Evolutionary conservation across 208 protist species (phyloP), one percentile per base, ranked within the genome.

Genomic region (Crithidia expoeki): DNA sequence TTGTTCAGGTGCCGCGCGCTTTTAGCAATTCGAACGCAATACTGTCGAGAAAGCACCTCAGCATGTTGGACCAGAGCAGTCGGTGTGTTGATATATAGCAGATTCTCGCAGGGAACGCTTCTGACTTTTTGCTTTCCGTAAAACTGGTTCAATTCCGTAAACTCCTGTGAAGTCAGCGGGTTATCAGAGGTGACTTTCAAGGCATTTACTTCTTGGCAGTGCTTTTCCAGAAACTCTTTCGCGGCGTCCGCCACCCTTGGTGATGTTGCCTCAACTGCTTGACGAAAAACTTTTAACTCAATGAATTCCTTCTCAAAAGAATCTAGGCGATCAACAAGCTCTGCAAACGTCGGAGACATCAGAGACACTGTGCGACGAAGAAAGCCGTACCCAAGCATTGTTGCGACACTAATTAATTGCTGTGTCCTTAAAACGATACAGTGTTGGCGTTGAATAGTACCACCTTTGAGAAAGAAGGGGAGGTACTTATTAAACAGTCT

Each of bases 221-320:
- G 77, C 34, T 82, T 60, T 44, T 80, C 76, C 4, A 81, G 50
- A 10, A 90, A 52, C 33, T 53, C 60, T 40, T 83, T 81, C 0
- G 82, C 84, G 12, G 79, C 77, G 1, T 72, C 58, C 0, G 84
- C 81, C 0, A 93, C 80, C 44, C 89, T 73, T 23, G 88, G 85
- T 6, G 83, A 86, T 9, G 81, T 76, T 0, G 72, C 68, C 49
- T 89, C 82, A 6, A 90, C 88, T 7, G 84, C 83, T 33, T 86
- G 60, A 32, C 85, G 84, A 64, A 93, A 93, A 3, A 82, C 79
- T 33, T 90, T 93, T 1, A 88, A 57, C 30, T 89, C 80, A 53
- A 93, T 90, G 21, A 93, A 78, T 53, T 93, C 84, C 60, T 85
- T 86, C 46, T 93, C 88, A 60, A 93, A 85, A 3, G 76, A 88